These are phyloP conservation scores for Taiozyma sp. DNA, from an alignment of 1,139 yeast species.

Conservation along the genomic window DNA sequence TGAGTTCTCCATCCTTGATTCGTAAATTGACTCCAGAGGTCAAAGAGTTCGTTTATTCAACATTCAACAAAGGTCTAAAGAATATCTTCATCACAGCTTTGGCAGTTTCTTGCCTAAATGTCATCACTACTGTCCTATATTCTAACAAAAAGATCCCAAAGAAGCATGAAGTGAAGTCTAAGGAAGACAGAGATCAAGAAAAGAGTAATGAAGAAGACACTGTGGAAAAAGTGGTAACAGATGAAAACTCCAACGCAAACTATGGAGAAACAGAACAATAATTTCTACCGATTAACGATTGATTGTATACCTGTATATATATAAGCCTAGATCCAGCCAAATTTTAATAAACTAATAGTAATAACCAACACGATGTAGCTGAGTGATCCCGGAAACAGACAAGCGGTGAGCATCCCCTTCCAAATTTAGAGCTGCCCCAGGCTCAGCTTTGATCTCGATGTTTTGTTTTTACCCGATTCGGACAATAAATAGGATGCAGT, in stretches of 20 bases:
- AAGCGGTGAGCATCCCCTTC: not conserved
- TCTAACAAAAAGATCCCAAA: slow-evolving; percentile 38
- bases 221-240: not conserved
- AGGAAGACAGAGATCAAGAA: not conserved
- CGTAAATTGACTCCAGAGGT: not conserved
- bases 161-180: not conserved
- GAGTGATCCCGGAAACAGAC: no score
- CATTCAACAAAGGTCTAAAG: slow-evolving; percentile 35
- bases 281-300: not conserved
- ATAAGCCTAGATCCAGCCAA: no score
- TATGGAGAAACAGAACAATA: not conserved
- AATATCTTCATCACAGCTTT: slow-evolving; percentile 39
- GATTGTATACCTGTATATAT: not conserved
- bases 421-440: not conserved
- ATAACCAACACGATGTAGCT: no score
- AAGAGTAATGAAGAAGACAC: not conserved
- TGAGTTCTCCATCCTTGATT: slow-evolving; percentile 27
- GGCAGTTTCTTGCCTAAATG: slow-evolving; percentile 31
- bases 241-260: not conserved
- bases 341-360: no score
- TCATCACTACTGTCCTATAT: slow-evolving; percentile 31
- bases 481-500: not conserved
- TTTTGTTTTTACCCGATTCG: not conserved
- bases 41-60: slow-evolving; percentile 1
- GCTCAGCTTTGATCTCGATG: not conserved